Evolutionary conservation across 129 eudicot species (phyloP).

Genomic region (Centella asiatica): DNA sequence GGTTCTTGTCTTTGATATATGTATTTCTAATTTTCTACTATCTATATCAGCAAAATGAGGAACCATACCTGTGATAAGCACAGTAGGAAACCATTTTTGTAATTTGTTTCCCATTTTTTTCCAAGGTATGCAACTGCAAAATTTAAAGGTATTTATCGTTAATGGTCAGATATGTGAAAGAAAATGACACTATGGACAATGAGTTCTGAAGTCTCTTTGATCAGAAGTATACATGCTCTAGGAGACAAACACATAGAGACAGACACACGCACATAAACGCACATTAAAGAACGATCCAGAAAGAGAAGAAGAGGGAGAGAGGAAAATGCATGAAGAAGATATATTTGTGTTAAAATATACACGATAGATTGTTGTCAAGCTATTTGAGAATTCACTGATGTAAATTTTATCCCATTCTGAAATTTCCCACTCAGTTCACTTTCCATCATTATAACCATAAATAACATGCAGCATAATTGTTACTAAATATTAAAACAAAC

Average conservation of each 20-base stretch:
- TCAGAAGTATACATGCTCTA: too few species aligned
- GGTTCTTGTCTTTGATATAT: background rate
- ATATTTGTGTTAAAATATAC: too few species aligned
- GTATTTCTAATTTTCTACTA: background rate
- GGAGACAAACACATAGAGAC: too few species aligned
- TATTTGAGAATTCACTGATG: too few species aligned
- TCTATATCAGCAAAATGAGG: background rate
- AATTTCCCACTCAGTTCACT: background rate
- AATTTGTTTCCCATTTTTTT: constrained; percentile 82
- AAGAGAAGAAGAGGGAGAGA: too few species aligned
- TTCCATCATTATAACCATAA: background rate
- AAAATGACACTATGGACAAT: too few species aligned
- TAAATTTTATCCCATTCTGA: background rate
- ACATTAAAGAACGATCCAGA: too few species aligned
- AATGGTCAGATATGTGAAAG: background rate
- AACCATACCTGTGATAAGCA: constrained; percentile 78
- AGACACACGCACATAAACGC: too few species aligned
- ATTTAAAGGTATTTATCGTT: background rate
- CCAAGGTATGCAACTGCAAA: constrained; percentile 54
- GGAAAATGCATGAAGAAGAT: too few species aligned
- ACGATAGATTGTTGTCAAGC: too few species aligned
- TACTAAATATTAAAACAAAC: background rate
- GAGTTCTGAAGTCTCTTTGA: too few species aligned
- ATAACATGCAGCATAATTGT: background rate
- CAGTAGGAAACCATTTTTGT: constrained; percentile 97